A percentile compares a stretch with the other conserved stretches of the same genome.
phyloP scores from a whole-genome alignment of 768 basidiomycete species.

The Cyclocybe cylindracea region DNA sequence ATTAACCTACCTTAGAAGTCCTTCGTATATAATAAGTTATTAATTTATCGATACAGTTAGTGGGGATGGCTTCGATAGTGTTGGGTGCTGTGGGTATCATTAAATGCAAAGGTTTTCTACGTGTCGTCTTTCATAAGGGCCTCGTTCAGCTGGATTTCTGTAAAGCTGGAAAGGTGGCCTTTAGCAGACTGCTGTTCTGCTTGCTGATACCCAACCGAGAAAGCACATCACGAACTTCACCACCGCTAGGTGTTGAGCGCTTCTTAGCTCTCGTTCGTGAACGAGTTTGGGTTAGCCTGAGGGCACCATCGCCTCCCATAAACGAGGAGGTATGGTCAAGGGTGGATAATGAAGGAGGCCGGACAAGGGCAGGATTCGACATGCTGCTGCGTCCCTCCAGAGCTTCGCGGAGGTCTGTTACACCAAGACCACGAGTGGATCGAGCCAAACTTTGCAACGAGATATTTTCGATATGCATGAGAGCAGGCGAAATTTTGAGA shows the following conservation, averaged over 20 bases:
- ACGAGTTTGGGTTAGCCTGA: slow-evolving; percentile 50
- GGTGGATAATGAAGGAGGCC: slow-evolving; percentile 77
- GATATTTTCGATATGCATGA: slow-evolving; percentile 91
- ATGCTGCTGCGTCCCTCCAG: slow-evolving; percentile 83
- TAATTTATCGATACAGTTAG: no score
- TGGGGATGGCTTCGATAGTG: no score
- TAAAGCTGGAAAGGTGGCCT: slow-evolving; percentile 67
- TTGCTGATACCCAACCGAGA: slow-evolving; percentile 85
- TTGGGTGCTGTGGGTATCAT: no score
- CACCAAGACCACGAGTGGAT: slow-evolving; percentile 80
- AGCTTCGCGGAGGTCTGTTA: slow-evolving; percentile 86
- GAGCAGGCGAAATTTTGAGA: slow-evolving; percentile 77
- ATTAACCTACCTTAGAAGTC: no score
- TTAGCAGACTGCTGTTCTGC: slow-evolving; percentile 61
- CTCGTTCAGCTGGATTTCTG: slow-evolving; percentile 15
- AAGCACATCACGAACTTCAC: slow-evolving; percentile 80
- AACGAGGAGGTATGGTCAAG: slow-evolving; percentile 66
- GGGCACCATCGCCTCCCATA: slow-evolving; percentile 33
- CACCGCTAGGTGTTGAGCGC: slow-evolving; percentile 48
- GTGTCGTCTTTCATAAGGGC: not conserved
- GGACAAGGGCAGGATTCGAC: slow-evolving; percentile 71
- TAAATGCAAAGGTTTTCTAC: not conserved
- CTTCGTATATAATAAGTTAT: no score
- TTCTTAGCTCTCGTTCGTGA: slow-evolving; percentile 55
- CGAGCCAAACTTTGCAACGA: slow-evolving; percentile 84